A percentile compares a stretch with the other conserved stretches of the same genome.
Conservation (phyloP, 2,329 filamentous ascomycete species). For the Cordyceps fumosorosea region DNA sequence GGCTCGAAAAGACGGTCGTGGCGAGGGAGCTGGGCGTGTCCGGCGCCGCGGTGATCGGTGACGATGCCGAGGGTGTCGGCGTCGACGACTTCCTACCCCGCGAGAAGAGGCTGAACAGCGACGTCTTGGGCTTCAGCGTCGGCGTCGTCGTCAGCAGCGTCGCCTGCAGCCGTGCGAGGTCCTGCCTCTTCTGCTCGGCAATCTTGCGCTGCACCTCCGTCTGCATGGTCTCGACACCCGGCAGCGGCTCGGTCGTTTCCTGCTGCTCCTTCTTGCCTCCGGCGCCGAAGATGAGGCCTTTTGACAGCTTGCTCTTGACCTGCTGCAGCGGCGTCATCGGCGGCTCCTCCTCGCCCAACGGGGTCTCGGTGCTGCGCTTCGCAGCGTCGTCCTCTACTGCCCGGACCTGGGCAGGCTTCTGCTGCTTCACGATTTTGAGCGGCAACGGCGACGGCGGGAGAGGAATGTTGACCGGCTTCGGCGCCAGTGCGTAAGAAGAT, state of each 20-base stretch:
- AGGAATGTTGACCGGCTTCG: constrained; percentile 24
- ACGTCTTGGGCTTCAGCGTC: constrained; percentile 28
- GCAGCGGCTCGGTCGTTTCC: background rate
- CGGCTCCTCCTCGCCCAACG: background rate
- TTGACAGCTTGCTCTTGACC: background rate
- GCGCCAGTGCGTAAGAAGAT: constrained; percentile 22
- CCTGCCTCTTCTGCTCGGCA: constrained; percentile 43
- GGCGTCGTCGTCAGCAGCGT: constrained; percentile 27
- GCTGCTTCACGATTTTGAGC: constrained; percentile 13
- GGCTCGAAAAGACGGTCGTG: constrained; percentile 30
- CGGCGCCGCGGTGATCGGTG: constrained; percentile 2
- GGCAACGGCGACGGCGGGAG: background rate
- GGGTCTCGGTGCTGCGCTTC: background rate
- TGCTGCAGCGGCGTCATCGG: background rate
- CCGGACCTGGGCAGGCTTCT: background rate
- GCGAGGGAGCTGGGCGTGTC: constrained; percentile 28
- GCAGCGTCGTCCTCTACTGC: background rate
- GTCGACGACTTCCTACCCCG: constrained; percentile 35
- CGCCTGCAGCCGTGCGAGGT: constrained; percentile 38
- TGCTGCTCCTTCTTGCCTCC: background rate
- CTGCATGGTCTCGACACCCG: constrained; percentile 33
- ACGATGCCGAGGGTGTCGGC: constrained; percentile 16
- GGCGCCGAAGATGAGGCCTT: background rate
- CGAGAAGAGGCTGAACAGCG: constrained; percentile 41
- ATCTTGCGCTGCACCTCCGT: constrained; percentile 42